Evolutionary conservation across 352 stramenopile genomes (phyloP).

Genomic region (Thalassiosira mediterranea): DNA sequence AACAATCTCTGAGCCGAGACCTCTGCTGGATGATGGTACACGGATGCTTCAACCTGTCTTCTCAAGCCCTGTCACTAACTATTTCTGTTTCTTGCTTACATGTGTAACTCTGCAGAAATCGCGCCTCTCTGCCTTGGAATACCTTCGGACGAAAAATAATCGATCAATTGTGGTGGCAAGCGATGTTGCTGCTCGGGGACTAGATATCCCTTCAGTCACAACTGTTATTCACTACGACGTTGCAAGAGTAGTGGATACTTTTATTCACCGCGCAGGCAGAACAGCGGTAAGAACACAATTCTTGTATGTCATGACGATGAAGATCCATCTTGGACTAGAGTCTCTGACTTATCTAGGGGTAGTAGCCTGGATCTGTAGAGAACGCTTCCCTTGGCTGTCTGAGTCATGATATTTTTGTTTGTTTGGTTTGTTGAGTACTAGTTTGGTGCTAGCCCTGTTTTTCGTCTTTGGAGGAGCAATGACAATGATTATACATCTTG

Average conservation of each 20-base stretch:
- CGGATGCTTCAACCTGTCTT: constrained; percentile 11
- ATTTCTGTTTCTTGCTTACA: constrained; percentile 15
- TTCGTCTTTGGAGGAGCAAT: no score
- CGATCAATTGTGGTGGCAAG: constrained; percentile 75
- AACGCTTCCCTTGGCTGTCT: no score
- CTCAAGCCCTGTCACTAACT: constrained; percentile 10
- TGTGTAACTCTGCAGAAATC: constrained; percentile 66
- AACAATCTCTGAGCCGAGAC: constrained; percentile 86
- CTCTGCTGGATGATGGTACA: neutral
- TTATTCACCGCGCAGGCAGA: constrained; percentile 92
- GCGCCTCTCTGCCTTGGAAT: constrained; percentile 77
- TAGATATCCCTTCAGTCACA: constrained; percentile 88
- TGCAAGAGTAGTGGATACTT: constrained; percentile 91
- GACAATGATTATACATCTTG: no score
- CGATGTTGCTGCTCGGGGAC: constrained; percentile 80
- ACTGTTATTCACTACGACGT: constrained; percentile 96
- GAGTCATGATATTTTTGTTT: no score
- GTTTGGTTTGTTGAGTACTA: no score
- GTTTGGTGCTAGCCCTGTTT: no score
- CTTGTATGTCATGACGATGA: no score
- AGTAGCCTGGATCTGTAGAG: no score
- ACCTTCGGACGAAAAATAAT: constrained; percentile 54
- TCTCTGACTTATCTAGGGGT: no score
- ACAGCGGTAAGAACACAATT: constrained; percentile 90
- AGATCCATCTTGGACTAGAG: no score